A percentile compares a stretch with the other conserved stretches of the same genome.
These are phyloP conservation scores for Wallacemonas sp. DNA, from an alignment of 208 protist genomes.

Conservation along the genomic window DNA sequence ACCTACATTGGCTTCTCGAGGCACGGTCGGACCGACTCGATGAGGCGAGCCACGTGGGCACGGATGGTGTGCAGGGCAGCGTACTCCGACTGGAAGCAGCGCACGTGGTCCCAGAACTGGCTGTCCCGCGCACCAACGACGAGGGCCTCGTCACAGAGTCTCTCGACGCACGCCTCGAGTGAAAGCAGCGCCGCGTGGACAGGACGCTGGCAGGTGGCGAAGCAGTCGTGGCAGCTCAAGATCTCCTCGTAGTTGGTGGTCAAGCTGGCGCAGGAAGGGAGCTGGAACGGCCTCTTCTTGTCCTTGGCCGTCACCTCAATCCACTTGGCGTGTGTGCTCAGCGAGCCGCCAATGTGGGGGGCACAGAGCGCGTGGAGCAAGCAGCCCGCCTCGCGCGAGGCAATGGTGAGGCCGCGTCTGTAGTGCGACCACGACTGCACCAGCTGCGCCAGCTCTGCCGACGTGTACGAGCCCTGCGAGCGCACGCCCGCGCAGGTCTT, in stretches of 20 bases:
- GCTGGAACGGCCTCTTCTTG: conserved; percentile 19
- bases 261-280: conserved; percentile 30
- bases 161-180: conserved; percentile 48
- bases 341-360: conserved; percentile 20
- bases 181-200: conserved; percentile 40
- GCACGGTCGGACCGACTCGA: background rate
- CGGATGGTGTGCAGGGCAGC: conserved; percentile 40
- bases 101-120: conserved; percentile 44
- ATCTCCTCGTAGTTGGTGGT: conserved; percentile 48
- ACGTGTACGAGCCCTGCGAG: background rate
- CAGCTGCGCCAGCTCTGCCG: background rate
- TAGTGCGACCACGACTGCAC: conserved; percentile 28
- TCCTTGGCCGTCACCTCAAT: conserved; percentile 31
- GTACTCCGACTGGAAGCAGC: conserved; percentile 49
- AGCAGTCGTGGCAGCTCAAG: conserved; percentile 53
- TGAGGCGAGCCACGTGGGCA: conserved; percentile 8
- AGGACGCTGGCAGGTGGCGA: conserved; percentile 57
- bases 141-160: conserved; percentile 52
- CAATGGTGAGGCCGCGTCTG: conserved; percentile 28
- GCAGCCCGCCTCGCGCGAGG: conserved; percentile 22
- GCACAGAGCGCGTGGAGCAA: conserved; percentile 42
- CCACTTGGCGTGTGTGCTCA: conserved; percentile 60
- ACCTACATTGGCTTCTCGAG: background rate
- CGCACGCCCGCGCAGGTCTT: conserved; percentile 11
- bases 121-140: conserved; percentile 45